Evolutionary conservation across 2,329 filamentous ascomycete genomes (phyloP).

Genomic region (Fusarium sp.): DNA sequence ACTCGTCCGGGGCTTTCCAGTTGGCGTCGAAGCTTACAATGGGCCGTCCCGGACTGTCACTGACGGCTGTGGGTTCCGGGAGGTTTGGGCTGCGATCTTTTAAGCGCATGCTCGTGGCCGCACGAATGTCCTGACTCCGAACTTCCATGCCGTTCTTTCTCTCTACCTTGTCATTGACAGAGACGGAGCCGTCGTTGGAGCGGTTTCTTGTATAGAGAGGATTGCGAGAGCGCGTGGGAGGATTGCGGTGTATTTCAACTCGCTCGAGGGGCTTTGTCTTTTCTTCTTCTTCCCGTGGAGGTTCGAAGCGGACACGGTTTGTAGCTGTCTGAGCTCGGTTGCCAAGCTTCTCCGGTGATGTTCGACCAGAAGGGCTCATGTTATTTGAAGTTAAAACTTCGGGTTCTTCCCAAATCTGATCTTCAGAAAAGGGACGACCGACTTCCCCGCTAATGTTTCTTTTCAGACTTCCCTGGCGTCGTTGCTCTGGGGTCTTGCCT

Average conservation of each 20-base stretch:
- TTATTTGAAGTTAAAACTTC: conserved; percentile 55
- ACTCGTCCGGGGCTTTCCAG: conserved; percentile 79
- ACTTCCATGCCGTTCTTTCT: conserved; percentile 86
- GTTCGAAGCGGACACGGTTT: conserved; percentile 55
- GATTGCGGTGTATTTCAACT: conserved; percentile 85
- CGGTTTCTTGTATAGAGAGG: conserved; percentile 81
- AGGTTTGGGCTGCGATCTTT: conserved; percentile 88
- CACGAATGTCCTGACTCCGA: conserved; percentile 85
- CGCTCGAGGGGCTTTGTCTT: conserved; percentile 56
- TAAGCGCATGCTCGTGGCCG: conserved; percentile 89
- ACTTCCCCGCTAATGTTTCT: conserved; percentile 78
- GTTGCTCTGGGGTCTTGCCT: conserved; percentile 54
- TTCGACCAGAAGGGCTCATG: conserved; percentile 42
- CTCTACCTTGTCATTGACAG: conserved; percentile 58
- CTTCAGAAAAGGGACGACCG: conserved; percentile 75
- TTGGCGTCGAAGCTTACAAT: conserved; percentile 96
- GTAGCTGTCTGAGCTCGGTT: conserved; percentile 50
- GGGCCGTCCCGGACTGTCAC: conserved; percentile 87
- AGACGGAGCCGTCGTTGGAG: conserved; percentile 47
- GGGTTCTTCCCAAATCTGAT: conserved; percentile 92
- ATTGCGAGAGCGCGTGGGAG: conserved; percentile 84
- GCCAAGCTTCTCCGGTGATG: conserved; percentile 49
- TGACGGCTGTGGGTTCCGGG: conserved; percentile 90
- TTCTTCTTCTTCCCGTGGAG: conserved; percentile 53
- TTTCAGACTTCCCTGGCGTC: conserved; percentile 73